These are phyloP conservation scores for Zymoseptoria tritici DNA, from an alignment of 2,329 filamentous ascomycete genomes.

Conservation along the genomic window DNA sequence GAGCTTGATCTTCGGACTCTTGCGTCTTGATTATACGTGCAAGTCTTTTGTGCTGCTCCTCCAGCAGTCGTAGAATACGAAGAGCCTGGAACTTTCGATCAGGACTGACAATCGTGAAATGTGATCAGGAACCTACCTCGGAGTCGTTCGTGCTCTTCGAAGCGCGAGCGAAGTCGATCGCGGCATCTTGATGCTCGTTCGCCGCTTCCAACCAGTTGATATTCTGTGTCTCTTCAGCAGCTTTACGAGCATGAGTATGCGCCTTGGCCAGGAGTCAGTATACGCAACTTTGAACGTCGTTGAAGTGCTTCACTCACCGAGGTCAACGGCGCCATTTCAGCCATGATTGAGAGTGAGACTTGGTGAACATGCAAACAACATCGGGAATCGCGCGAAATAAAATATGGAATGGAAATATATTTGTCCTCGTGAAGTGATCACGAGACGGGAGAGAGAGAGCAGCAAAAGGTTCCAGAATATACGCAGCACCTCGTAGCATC, in stretches of 20 bases:
- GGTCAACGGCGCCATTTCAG: conserved; percentile 6
- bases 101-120: neutral
- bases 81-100: conserved; percentile 55
- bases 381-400: neutral
- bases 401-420: neutral
- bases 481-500: neutral
- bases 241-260: conserved; percentile 81
- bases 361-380: neutral
- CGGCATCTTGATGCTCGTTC: conserved; percentile 80
- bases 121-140: conserved; percentile 37
- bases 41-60: conserved; percentile 78
- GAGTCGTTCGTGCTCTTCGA: conserved; percentile 61
- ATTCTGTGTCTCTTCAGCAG: conserved; percentile 62
- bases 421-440: neutral
- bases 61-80: conserved; percentile 74
- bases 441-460: neutral
- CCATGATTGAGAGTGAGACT: neutral
- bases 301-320: conserved; percentile 1
- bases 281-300: neutral
- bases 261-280: conserved; percentile 47
- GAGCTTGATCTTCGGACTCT: conserved; percentile 9
- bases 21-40: conserved; percentile 73
- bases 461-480: neutral
- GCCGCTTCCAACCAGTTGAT: conserved; percentile 72
- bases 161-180: conserved; percentile 79